Percentiles rank a stretch among this genome's conserved stretches.
phyloP scores from a whole-genome alignment of 257 asterid genomes.

The Solanum tarapatanum region DNA sequence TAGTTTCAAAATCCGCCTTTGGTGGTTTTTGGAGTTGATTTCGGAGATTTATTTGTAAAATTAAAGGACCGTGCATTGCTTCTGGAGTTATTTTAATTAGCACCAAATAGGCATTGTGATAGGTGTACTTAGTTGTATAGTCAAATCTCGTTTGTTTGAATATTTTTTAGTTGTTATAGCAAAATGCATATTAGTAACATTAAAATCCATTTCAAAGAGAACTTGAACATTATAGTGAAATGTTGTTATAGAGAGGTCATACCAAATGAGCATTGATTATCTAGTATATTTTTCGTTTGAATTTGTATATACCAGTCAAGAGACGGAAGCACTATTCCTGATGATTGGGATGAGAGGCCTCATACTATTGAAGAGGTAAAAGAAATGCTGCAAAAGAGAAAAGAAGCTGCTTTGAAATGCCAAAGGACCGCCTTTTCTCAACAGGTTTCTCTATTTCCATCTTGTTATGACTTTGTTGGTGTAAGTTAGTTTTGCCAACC shows the following conservation, averaged over 20 bases:
- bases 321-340: slow-evolving; percentile 17
- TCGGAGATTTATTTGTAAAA: background rate
- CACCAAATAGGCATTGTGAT: background rate
- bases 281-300: background rate
- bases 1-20: too few relatives aligned
- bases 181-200: background rate
- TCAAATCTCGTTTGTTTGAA: background rate
- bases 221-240: background rate
- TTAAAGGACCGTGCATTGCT: background rate
- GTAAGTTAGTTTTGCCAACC: background rate
- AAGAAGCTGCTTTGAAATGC: slow-evolving; percentile 12
- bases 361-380: slow-evolving; percentile 25
- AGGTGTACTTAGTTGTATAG: background rate
- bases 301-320: slow-evolving; percentile 12
- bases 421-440: slow-evolving; percentile 17
- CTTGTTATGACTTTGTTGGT: background rate
- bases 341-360: slow-evolving; percentile 26
- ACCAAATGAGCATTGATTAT: background rate
- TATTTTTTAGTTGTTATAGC: background rate
- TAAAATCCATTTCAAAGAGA: background rate
- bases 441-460: slow-evolving; percentile 11
- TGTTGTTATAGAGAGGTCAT: background rate
- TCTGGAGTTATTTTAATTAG: background rate
- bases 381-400: slow-evolving; percentile 15
- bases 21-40: background rate